These are phyloP conservation scores for Fomitopsis betulina DNA, from an alignment of 1,284 basidiomycete species.

Conservation along the genomic window DNA sequence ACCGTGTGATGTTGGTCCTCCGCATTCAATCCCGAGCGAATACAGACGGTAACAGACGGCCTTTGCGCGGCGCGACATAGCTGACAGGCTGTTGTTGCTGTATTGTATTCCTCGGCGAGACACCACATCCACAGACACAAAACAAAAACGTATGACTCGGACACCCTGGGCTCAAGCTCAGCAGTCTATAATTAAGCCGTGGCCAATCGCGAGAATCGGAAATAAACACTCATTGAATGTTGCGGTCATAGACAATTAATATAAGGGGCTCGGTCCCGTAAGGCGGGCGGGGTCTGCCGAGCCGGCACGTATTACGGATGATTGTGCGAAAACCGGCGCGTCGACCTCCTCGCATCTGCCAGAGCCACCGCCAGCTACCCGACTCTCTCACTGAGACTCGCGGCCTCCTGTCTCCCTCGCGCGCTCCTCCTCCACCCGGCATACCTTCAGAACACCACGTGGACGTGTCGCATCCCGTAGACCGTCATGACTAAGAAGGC, in stretches of 20 bases:
- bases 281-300: background rate
- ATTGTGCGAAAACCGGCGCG: background rate
- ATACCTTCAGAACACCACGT: background rate
- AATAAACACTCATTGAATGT: no score
- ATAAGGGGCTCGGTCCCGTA: background rate
- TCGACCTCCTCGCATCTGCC: background rate
- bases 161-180: no score
- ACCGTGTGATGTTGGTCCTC: no score
- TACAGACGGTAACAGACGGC: no score
- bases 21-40: no score
- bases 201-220: constrained; percentile 1
- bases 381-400: background rate
- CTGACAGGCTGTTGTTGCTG: no score
- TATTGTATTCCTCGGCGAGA: no score
- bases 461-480: background rate
- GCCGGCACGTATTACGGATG: background rate
- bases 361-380: background rate
- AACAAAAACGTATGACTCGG: no score
- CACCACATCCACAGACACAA: no score
- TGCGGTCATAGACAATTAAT: no score
- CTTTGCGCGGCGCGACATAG: no score
- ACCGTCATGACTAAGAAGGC: constrained; percentile 23
- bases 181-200: background rate
- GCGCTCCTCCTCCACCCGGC: background rate
- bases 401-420: background rate